Conservation (phyloP, 345 rosid species). For the Citropsis articulata region DNA sequence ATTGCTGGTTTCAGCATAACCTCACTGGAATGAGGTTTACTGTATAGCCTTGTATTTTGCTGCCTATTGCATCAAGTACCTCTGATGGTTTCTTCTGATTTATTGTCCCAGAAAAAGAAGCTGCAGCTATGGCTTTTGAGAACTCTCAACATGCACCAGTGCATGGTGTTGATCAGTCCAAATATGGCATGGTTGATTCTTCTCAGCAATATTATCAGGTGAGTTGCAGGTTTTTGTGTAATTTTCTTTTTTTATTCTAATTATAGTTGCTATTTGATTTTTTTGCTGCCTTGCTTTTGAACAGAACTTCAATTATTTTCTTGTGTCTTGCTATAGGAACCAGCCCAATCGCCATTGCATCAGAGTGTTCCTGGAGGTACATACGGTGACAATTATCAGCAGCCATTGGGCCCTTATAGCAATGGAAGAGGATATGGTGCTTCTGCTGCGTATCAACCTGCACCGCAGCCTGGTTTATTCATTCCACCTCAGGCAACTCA, state of each 20-base stretch:
- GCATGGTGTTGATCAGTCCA: slow-evolving; percentile 31
- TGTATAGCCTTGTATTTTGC: neutral
- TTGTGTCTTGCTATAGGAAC: slow-evolving; percentile 30
- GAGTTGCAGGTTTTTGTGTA: neutral
- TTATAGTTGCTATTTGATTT: neutral
- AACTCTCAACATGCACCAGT: slow-evolving; percentile 36
- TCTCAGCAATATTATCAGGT: slow-evolving; percentile 52
- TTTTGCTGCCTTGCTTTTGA: slow-evolving; percentile 7
- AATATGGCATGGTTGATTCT: slow-evolving; percentile 28
- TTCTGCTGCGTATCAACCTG: slow-evolving; percentile 42
- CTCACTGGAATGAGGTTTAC: neutral
- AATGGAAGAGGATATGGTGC: slow-evolving; percentile 50
- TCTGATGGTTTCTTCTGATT: slow-evolving; percentile 11
- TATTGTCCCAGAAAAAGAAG: slow-evolving; percentile 53
- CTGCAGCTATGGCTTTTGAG: slow-evolving; percentile 31
- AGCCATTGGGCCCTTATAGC: slow-evolving; percentile 34
- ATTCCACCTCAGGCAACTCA: slow-evolving; percentile 69
- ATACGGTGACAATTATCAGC: slow-evolving; percentile 65
- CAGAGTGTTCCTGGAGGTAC: slow-evolving; percentile 46
- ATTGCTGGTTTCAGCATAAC: neutral
- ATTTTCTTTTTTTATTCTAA: neutral
- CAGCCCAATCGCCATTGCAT: slow-evolving; percentile 37
- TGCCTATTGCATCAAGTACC: neutral
- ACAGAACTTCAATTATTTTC: slow-evolving; percentile 1
- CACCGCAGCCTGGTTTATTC: slow-evolving; percentile 49